Conservation (phyloP, 306 rosid genomes). For the Sicyos edulis region DNA sequence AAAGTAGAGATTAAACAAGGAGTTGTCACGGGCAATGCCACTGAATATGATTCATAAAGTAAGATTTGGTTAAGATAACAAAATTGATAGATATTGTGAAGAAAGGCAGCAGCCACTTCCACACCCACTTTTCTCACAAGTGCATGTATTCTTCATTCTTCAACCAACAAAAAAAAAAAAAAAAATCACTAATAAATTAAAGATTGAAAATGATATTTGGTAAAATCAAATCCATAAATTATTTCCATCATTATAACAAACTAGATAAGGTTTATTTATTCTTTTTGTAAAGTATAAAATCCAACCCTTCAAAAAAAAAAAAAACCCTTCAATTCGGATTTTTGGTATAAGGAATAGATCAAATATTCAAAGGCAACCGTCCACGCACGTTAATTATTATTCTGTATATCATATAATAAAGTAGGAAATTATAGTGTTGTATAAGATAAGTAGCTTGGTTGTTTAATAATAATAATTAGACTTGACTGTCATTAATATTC, state of each 20-base stretch:
- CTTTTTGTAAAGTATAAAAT: no score
- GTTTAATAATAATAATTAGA: conserved; percentile 10
- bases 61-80: conserved; percentile 7
- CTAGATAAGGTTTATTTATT: background rate
- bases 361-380: background rate
- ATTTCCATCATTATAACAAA: background rate
- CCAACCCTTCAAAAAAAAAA: no score
- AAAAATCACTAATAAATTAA: background rate
- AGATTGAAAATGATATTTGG: background rate
- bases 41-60: conserved; percentile 12
- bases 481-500: background rate
- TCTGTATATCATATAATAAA: background rate
- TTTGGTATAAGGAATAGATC: background rate
- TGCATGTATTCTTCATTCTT: conserved; percentile 16
- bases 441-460: background rate
- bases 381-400: background rate
- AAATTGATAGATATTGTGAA: conserved; percentile 2
- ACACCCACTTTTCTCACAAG: conserved; percentile 8
- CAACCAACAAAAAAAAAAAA: background rate
- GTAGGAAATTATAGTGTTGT: background rate
- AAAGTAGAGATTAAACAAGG: background rate
- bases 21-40: conserved; percentile 1
- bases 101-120: background rate
- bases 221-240: conserved; percentile 1
- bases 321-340: background rate